A percentile compares a stretch with the other conserved stretches of the same genome.
These are phyloP conservation scores for Jimgerdemannia flammicorona DNA, from an alignment of 192 early-diverging fungal genomes.

Conservation along the genomic window DNA sequence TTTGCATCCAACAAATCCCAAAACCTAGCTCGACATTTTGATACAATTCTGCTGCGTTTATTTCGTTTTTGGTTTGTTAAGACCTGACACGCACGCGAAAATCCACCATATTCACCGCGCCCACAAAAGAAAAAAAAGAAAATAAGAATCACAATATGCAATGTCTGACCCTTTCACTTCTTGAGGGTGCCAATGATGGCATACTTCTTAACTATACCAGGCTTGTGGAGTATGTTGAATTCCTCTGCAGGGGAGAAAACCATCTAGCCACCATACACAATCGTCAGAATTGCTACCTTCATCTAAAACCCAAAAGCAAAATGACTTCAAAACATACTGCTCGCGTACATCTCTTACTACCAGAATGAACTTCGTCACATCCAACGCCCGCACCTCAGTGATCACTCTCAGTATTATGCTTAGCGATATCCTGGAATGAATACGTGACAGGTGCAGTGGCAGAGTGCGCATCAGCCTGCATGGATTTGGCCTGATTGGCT, in stretches of 20 bases:
- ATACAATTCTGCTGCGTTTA: too few species aligned
- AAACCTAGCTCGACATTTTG: too few species aligned
- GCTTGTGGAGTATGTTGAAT: constrained; percentile 83
- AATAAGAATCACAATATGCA: too few species aligned
- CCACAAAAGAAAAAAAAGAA: background rate
- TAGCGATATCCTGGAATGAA: constrained; percentile 71
- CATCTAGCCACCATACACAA: too few species aligned
- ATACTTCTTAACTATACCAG: constrained; percentile 73
- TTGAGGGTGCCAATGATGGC: constrained; percentile 35
- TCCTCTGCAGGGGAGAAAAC: constrained; percentile 46
- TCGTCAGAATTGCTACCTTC: too few species aligned
- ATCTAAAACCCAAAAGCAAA: too few species aligned
- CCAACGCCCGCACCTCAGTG: constrained; percentile 83
- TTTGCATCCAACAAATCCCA: too few species aligned
- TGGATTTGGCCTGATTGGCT: constrained; percentile 18
- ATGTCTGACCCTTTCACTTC: constrained; percentile 12
- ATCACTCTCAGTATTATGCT: constrained; percentile 77
- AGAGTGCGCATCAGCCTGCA: constrained; percentile 31
- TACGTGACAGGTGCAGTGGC: constrained; percentile 34
- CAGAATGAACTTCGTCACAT: constrained; percentile 81
- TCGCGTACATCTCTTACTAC: constrained; percentile 82
- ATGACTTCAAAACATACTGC: too few species aligned
- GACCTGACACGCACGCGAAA: too few species aligned
- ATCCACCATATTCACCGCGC: too few species aligned
- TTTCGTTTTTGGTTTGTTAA: too few species aligned